These are phyloP conservation scores for Olyra latifolia DNA, from an alignment of 176 grass and related monocot genomes.

Conservation along the genomic window DNA sequence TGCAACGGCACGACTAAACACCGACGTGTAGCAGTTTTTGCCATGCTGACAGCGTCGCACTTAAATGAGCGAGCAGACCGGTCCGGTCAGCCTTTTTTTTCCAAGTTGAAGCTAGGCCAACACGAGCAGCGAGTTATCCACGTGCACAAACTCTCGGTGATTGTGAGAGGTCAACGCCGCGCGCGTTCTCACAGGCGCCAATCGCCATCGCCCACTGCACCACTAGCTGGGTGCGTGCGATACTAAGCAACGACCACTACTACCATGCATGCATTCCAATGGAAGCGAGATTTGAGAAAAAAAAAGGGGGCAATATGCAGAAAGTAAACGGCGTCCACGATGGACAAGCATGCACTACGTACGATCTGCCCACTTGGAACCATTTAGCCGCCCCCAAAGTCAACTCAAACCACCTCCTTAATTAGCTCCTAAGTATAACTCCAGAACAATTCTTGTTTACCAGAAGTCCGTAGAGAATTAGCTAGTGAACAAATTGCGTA, in stretches of 20 bases:
- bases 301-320: background rate
- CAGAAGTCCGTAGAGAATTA: background rate
- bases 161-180: conserved; percentile 39
- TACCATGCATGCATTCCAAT: background rate
- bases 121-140: conserved; percentile 28
- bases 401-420: background rate
- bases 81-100: conserved; percentile 32
- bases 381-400: background rate
- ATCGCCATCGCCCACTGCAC: background rate
- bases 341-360: background rate
- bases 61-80: background rate
- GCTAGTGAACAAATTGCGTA: background rate
- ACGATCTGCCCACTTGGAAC: conserved; percentile 14
- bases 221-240: background rate
- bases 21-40: conserved; percentile 7
- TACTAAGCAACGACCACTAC: too few species aligned
- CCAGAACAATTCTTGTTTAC: background rate
- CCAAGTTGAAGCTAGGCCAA: background rate
- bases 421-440: background rate
- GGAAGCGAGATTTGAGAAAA: background rate
- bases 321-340: conserved; percentile 46
- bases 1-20: background rate
- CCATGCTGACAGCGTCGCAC: conserved; percentile 13
- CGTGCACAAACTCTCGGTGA: conserved; percentile 22
- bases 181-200: conserved; percentile 16